Percentiles rank a stretch among this genome's conserved stretches.
Conservation (phyloP, 2,329 filamentous ascomycete species). For the Byssothecium circinans region DNA sequence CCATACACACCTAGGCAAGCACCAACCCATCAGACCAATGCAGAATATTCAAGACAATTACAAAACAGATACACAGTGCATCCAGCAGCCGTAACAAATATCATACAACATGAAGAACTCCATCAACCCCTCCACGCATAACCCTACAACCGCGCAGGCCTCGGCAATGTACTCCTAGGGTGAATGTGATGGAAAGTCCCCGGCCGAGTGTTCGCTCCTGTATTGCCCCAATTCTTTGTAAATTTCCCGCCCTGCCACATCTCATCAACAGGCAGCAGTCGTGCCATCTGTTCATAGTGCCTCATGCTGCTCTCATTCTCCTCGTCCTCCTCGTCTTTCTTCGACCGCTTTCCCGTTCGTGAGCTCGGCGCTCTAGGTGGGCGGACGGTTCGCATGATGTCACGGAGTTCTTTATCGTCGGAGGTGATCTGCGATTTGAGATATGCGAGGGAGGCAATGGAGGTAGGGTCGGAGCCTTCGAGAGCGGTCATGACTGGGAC, state of each 20-base stretch:
- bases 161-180: conserved; percentile 3
- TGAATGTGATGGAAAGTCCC: conserved; percentile 10
- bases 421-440: conserved; percentile 82
- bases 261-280: conserved; percentile 28
- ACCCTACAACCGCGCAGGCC: conserved; percentile 4
- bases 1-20: no score
- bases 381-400: conserved; percentile 64
- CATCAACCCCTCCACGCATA: no score
- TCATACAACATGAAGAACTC: no score
- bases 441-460: conserved; percentile 57
- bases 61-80: no score
- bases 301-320: conserved; percentile 14
- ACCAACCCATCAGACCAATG: no score
- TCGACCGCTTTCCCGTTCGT: conserved; percentile 2
- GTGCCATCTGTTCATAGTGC: conserved; percentile 33
- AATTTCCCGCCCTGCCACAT: conserved; percentile 21
- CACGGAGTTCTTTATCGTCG: conserved; percentile 71
- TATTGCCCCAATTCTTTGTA: conserved; percentile 18
- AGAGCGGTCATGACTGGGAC: conserved; percentile 78
- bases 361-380: conserved; percentile 6
- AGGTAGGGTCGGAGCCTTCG: conserved; percentile 44
- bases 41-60: no score
- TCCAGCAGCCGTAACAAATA: no score
- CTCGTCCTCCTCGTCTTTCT: conserved; percentile 8
- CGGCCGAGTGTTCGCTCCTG: not conserved